phyloP scores from a whole-genome alignment of 2,329 filamentous ascomycete species.

The Xylaria sp. region DNA sequence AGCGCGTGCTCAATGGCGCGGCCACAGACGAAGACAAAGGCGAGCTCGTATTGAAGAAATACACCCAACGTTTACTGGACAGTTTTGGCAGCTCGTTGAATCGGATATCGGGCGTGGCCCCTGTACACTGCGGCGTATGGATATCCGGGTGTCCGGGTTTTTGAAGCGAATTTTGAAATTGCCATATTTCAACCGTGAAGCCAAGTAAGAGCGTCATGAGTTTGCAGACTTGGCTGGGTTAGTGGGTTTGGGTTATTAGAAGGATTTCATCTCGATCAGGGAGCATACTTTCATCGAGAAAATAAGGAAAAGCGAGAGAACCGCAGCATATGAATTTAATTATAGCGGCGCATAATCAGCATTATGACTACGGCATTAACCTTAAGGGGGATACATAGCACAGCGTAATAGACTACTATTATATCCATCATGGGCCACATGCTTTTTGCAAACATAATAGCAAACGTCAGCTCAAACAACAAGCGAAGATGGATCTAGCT shows the following conservation, averaged over 20 bases:
- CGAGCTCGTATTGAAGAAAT: background rate
- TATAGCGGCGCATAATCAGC: background rate
- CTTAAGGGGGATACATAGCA: background rate
- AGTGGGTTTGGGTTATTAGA: background rate
- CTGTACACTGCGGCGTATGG: background rate
- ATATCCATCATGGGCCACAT: background rate
- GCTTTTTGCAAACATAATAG: background rate
- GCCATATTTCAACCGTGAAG: background rate
- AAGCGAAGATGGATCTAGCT: background rate
- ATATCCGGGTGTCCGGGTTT: background rate
- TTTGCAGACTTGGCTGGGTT: background rate
- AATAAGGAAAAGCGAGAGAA: background rate
- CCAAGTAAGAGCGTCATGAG: background rate
- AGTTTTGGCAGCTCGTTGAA: conserved; percentile 2
- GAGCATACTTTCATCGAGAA: background rate
- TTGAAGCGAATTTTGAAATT: background rate
- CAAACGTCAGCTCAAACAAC: background rate
- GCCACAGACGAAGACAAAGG: background rate
- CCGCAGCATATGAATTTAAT: background rate
- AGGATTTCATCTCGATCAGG: background rate
- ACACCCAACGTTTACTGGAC: background rate
- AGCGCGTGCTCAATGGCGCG: background rate
- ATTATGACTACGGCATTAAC: background rate
- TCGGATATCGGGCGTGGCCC: background rate
- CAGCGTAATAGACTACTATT: background rate